phyloP scores from a whole-genome alignment of 805 yeast genomes.

The Candida vaughaniae region DNA sequence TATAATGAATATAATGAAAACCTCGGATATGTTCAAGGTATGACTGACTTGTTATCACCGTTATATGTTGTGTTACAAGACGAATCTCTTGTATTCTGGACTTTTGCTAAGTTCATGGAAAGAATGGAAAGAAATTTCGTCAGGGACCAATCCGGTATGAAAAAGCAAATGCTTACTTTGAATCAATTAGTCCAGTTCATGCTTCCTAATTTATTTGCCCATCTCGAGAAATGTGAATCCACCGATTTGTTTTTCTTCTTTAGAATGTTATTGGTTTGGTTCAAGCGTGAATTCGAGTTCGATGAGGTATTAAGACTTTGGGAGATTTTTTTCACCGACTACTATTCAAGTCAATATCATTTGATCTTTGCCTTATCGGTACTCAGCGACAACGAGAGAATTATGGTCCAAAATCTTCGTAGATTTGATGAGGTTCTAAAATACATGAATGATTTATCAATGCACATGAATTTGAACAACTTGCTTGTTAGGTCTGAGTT shows the following conservation, averaged over 20 bases:
- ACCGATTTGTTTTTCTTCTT: constrained; percentile 90
- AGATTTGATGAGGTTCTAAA: constrained; percentile 90
- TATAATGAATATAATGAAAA: constrained; percentile 81
- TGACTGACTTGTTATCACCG: constrained; percentile 92
- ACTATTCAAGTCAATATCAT: constrained; percentile 81
- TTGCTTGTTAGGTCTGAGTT: constrained; percentile 81
- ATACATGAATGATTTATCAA: constrained; percentile 87
- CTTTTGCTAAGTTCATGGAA: constrained; percentile 84
- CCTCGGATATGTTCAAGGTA: constrained; percentile 96
- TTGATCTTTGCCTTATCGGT: constrained; percentile 84
- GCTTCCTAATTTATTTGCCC: constrained; percentile 81
- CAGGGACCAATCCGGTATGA: constrained; percentile 91
- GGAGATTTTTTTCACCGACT: constrained; percentile 93
- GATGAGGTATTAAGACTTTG: constrained; percentile 76
- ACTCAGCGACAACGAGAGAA: constrained; percentile 80
- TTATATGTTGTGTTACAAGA: constrained; percentile 65
- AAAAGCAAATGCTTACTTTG: constrained; percentile 77
- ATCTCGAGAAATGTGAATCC: constrained; percentile 83
- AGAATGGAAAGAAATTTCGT: constrained; percentile 93
- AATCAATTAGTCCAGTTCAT: constrained; percentile 86
- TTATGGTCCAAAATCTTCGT: constrained; percentile 68
- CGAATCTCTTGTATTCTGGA: constrained; percentile 84
- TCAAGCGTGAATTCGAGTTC: constrained; percentile 85
- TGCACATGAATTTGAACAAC: constrained; percentile 72
- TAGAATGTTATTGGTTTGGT: constrained; percentile 94